Evolutionary conservation across 169 alveolate species (phyloP).

Genomic region (Cryptosporidium baileyi): DNA sequence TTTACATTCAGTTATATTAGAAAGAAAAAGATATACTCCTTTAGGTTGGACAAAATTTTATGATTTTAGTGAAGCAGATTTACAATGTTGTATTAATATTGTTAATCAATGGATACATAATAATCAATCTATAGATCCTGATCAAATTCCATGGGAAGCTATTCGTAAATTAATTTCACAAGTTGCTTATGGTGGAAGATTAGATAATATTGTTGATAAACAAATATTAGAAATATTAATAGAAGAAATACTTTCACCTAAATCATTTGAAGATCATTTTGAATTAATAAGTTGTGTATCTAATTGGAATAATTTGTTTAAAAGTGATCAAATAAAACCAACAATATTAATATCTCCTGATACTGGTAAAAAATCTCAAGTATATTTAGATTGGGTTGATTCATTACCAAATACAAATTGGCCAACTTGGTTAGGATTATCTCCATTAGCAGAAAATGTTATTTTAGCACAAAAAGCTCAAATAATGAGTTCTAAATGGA

Average conservation of each 20-base stretch:
- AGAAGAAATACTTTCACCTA: constrained; percentile 85
- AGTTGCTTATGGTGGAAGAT: constrained; percentile 95
- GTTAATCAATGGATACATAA: constrained; percentile 37
- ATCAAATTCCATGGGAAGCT: constrained; percentile 98
- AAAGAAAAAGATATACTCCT: constrained; percentile 95
- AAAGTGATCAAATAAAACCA: constrained; percentile 69
- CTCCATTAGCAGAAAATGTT: constrained; percentile 50
- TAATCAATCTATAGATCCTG: constrained; percentile 86
- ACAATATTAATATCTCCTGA: constrained; percentile 47
- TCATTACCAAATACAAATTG: neutral
- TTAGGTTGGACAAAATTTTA: constrained; percentile 97
- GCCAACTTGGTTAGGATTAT: constrained; percentile 53
- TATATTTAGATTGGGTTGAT: constrained; percentile 32
- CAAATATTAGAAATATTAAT: constrained; percentile 89
- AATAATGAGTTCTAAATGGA: constrained; percentile 5
- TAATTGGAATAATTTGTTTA: constrained; percentile 70
- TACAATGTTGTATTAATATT: constrained; percentile 73
- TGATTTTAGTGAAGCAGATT: constrained; percentile 97
- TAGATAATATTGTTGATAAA: constrained; percentile 95
- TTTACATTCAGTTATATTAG: constrained; percentile 96
- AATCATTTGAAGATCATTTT: constrained; percentile 83
- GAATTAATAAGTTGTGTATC: constrained; percentile 72
- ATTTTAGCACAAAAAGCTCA: constrained; percentile 47
- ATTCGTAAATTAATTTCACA: constrained; percentile 90
- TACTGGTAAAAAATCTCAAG: constrained; percentile 10